A percentile compares a stretch with the other conserved stretches of the same genome.
Conservation (phyloP, 2,329 filamentous ascomycete genomes). For the Ophiocordyceps polyrhachis-furcata region DNA sequence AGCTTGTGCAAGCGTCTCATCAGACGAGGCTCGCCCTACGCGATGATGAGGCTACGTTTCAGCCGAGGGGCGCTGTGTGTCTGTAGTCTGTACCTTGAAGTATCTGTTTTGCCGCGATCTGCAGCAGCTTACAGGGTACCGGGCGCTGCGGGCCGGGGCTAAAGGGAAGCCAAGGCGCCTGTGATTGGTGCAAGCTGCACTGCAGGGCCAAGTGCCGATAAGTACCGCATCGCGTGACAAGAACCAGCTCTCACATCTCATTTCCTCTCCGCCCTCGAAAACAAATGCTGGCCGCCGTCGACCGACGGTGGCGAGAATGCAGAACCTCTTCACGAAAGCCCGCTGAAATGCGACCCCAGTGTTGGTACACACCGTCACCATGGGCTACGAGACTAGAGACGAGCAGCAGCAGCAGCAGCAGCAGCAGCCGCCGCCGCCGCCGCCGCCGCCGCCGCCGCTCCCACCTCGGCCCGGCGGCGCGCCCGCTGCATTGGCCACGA, state of each 20-base stretch:
- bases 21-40: not conserved
- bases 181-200: not conserved
- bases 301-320: not conserved
- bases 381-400: conserved; percentile 11
- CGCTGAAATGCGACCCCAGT: conserved; percentile 12
- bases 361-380: conserved; percentile 6
- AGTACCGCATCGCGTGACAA: not conserved
- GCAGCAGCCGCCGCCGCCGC: conserved; percentile 24
- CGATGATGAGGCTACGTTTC: conserved; percentile 7
- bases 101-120: not conserved
- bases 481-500: conserved; percentile 53
- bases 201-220: not conserved
- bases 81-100: not conserved
- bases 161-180: not conserved
- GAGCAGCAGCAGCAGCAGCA: conserved; percentile 23
- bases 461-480: conserved; percentile 6
- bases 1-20: not conserved
- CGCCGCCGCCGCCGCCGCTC: conserved; percentile 33
- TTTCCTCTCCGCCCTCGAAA: not conserved
- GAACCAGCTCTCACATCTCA: not conserved
- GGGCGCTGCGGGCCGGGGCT: not conserved
- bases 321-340: not conserved
- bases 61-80: not conserved
- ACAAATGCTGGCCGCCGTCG: not conserved
- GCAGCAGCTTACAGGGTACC: not conserved